A percentile compares a stretch with the other conserved stretches of the same genome.
phyloP scores from a whole-genome alignment of 164 flowering plant species.

The Platanus orientalis region DNA sequence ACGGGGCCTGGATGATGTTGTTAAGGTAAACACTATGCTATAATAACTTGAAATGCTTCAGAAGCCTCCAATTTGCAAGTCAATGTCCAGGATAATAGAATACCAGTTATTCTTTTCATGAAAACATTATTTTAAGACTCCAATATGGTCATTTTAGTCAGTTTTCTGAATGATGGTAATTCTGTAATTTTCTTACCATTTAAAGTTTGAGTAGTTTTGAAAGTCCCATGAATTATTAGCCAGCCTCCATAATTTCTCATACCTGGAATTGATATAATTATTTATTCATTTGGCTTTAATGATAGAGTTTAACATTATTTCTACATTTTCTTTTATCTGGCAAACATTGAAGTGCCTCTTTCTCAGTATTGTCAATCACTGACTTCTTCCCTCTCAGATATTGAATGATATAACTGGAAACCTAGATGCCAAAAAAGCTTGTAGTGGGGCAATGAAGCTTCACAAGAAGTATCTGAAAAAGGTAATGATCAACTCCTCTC shows the following conservation, averaged over 20 bases:
- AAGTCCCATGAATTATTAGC: no score
- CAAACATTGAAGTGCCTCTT: background rate
- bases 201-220: no score
- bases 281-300: no score
- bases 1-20: conserved; percentile 94
- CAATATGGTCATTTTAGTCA: no score
- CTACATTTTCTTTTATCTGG: background rate
- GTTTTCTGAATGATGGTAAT: background rate
- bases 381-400: conserved; percentile 45
- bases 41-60: background rate
- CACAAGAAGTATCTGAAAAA: conserved; percentile 90
- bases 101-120: no score
- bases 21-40: conserved; percentile 55
- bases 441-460: conserved; percentile 90
- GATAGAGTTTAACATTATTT: background rate
- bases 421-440: conserved; percentile 90
- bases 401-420: conserved; percentile 89
- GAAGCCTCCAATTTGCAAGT: no score
- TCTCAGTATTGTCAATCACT: background rate
- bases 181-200: no score
- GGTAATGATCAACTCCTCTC: conserved; percentile 29
- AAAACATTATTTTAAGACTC: no score
- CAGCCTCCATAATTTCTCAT: no score
- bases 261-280: no score
- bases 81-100: no score